Conservation (phyloP, 768 basidiomycete species). For the Podaxis sp. region DNA sequence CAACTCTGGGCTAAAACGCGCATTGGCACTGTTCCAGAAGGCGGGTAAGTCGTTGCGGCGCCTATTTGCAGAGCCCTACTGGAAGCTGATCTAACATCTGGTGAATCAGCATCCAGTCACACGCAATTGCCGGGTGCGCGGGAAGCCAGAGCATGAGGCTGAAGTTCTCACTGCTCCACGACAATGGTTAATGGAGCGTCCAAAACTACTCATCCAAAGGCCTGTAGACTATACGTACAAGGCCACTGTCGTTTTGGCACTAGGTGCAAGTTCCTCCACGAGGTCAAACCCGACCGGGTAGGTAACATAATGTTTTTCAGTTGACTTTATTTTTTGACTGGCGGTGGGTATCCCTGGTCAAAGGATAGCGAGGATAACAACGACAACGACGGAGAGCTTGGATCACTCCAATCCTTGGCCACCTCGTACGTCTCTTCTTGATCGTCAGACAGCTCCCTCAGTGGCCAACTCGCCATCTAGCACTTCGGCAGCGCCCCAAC, state of each 20-base stretch:
- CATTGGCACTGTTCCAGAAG: no score
- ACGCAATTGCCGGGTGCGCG: not conserved
- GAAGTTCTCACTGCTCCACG: not conserved
- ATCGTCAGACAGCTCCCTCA: not conserved
- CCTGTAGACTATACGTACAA: not conserved
- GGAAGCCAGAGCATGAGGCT: not conserved
- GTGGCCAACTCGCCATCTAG: not conserved
- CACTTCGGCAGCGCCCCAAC: not conserved
- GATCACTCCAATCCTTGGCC: not conserved
- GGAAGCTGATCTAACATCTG: not conserved
- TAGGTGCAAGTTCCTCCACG: conserved; percentile 10
- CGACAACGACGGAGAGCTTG: not conserved
- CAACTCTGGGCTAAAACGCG: no score
- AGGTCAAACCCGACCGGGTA: not conserved
- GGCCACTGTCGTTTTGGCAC: conserved; percentile 12
- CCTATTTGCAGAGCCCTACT: not conserved
- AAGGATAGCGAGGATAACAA: not conserved
- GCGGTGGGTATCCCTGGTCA: not conserved
- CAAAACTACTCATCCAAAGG: not conserved
- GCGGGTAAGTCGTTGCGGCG: no score
- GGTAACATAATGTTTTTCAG: not conserved
- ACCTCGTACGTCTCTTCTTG: not conserved
- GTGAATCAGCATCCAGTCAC: not conserved
- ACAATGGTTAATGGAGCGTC: conserved; percentile 15
- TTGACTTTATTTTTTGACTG: not conserved